These are phyloP conservation scores for Tilletia walkeri DNA, from an alignment of 1,284 basidiomycete genomes.

Conservation along the genomic window DNA sequence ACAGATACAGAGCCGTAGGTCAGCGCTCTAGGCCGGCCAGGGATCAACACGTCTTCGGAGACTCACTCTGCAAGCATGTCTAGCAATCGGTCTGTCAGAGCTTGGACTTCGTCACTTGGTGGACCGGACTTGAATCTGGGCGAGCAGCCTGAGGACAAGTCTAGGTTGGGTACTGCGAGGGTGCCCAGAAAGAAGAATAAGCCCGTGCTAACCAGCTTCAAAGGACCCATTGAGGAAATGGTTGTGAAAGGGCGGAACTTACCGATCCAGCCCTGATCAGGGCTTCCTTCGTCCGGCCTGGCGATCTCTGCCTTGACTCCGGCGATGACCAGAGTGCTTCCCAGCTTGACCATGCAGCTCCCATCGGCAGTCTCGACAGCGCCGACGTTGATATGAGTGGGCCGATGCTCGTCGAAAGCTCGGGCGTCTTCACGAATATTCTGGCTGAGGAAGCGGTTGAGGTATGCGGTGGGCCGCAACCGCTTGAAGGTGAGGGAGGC, in stretches of 20 bases:
- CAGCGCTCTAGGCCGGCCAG: not conserved
- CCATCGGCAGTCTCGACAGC: conserved; percentile 39
- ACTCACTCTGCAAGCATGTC: conserved; percentile 67
- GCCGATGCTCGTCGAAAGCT: conserved; percentile 24
- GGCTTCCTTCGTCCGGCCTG: conserved; percentile 10
- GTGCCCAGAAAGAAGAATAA: not conserved
- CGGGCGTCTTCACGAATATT: conserved; percentile 38
- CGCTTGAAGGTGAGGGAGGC: conserved; percentile 34
- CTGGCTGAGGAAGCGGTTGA: conserved; percentile 37
- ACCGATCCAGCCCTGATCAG: conserved; percentile 18
- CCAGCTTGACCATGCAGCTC: conserved; percentile 32
- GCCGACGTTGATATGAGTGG: conserved; percentile 29
- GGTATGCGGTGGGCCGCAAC: conserved; percentile 37
- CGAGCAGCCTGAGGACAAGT: conserved; percentile 86
- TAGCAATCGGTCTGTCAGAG: conserved; percentile 57
- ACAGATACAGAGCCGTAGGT: not conserved
- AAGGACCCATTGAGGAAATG: too few relatives aligned
- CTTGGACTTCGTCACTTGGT: conserved; percentile 59
- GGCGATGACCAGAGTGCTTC: conserved; percentile 36
- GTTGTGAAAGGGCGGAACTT: not conserved
- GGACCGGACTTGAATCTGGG: conserved; percentile 91
- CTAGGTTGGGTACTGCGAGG: conserved; percentile 67
- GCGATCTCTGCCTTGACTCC: conserved; percentile 41
- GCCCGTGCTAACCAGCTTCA: too few relatives aligned
- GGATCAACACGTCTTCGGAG: not conserved